Percentiles rank a stretch among this genome's conserved stretches.
These are phyloP conservation scores for Aspergillus fijiensis DNA, from an alignment of 2,329 filamentous ascomycete genomes.

Conservation along the genomic window DNA sequence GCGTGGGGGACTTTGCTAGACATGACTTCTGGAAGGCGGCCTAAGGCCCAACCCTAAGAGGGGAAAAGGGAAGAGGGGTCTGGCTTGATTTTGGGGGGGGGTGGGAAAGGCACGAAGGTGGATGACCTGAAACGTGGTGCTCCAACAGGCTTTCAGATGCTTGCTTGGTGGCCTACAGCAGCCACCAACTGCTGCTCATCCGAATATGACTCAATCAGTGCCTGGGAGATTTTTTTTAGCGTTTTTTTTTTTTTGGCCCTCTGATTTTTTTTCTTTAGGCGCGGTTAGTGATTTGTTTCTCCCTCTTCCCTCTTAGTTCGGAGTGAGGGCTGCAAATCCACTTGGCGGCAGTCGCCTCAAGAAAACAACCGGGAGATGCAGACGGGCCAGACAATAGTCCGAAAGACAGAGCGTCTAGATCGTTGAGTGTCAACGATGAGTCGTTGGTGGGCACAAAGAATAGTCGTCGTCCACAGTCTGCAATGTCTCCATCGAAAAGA, in stretches of 20 bases:
- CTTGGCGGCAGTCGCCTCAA: slow-evolving; percentile 17
- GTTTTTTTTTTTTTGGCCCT: slow-evolving; percentile 8
- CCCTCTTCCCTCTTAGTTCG: slow-evolving; percentile 12
- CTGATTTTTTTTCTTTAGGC: slow-evolving; percentile 5
- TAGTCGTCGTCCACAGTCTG: slow-evolving; percentile 27
- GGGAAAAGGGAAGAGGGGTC: slow-evolving; percentile 2
- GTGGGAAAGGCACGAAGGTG: slow-evolving; percentile 22
- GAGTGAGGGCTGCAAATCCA: slow-evolving; percentile 17
- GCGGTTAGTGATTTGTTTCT: slow-evolving; percentile 6
- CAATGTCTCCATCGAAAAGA: slow-evolving; percentile 37
- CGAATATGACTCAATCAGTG: slow-evolving; percentile 22
- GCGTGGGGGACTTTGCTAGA: slow-evolving; percentile 40
- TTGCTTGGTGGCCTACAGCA: slow-evolving; percentile 22
- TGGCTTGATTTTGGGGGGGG: slow-evolving; percentile 25
- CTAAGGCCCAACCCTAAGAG: slow-evolving; percentile 12
- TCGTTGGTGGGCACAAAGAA: slow-evolving; percentile 24
- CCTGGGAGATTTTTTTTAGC: slow-evolving; percentile 7
- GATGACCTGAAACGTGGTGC: slow-evolving; percentile 31
- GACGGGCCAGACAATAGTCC: slow-evolving; percentile 31
- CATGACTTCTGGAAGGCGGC: slow-evolving; percentile 36
- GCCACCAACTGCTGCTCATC: slow-evolving; percentile 23
- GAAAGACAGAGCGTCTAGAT: slow-evolving; percentile 24
- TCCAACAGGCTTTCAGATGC: slow-evolving; percentile 23
- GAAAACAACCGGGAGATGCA: slow-evolving; percentile 27
- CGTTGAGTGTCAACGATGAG: slow-evolving; percentile 33